Evolutionary conservation across 495 filamentous ascomycete species (phyloP).

Genomic region (Chaetomidium leptoderma): DNA sequence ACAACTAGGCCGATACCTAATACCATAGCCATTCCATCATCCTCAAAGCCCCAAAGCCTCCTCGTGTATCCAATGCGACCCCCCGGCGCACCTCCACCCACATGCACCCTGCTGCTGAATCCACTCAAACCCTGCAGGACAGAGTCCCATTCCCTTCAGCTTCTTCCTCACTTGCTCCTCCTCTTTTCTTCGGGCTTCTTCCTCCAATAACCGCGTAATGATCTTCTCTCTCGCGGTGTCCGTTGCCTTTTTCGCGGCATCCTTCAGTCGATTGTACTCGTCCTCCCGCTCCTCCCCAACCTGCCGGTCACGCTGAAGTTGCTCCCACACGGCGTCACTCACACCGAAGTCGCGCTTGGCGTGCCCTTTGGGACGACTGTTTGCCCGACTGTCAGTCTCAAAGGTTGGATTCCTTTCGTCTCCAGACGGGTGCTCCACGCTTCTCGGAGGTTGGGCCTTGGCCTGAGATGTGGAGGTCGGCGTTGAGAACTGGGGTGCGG

Average conservation of each 20-base stretch:
- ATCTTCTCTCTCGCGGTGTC: constrained; percentile 28
- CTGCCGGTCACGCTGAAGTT: constrained; percentile 49
- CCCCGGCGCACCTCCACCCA: constrained; percentile 54
- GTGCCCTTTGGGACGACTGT: background rate
- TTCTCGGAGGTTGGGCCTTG: background rate
- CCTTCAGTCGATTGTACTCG: constrained; percentile 25
- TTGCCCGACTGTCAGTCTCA: too few species aligned
- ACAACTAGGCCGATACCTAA: too few species aligned
- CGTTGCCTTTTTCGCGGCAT: constrained; percentile 22
- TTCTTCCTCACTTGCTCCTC: constrained; percentile 44
- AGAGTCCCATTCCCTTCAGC: constrained; percentile 48
- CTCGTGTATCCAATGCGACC: constrained; percentile 38
- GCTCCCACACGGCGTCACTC: constrained; percentile 56
- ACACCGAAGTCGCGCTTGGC: constrained; percentile 52
- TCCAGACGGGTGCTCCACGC: constrained; percentile 3
- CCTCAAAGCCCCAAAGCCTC: background rate
- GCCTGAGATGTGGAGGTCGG: background rate
- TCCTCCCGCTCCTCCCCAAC: constrained; percentile 32
- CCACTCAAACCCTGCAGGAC: constrained; percentile 51
- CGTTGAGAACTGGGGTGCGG: background rate
- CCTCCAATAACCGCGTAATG: constrained; percentile 27
- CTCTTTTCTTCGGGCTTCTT: constrained; percentile 31
- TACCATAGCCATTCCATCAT: too few species aligned
- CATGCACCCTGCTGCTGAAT: constrained; percentile 45
- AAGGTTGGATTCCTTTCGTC: background rate